Evolutionary conservation across 345 rosid species (phyloP).

Genomic region (Gossypium longicalyx): DNA sequence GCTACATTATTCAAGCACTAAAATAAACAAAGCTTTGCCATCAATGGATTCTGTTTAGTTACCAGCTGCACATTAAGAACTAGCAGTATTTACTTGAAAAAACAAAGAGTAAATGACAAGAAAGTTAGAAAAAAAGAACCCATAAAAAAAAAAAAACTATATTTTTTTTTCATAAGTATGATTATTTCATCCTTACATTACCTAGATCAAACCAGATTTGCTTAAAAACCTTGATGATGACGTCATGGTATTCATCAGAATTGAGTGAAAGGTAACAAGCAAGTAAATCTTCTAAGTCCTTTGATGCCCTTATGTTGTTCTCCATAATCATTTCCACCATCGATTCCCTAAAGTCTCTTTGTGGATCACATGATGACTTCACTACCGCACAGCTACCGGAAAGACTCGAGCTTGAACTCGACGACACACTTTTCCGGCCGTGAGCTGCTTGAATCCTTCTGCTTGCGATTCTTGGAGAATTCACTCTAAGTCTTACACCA

Average conservation of each 20-base stretch:
- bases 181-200: slow-evolving; percentile 22
- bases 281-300: slow-evolving; percentile 84
- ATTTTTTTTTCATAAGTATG: background rate
- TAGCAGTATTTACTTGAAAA: background rate
- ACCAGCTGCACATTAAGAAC: background rate
- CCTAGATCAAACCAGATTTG: slow-evolving; percentile 84
- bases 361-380: slow-evolving; percentile 79
- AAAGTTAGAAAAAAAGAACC: background rate
- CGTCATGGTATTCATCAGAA: slow-evolving; percentile 74
- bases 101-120: background rate
- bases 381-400: slow-evolving; percentile 66
- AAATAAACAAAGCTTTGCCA: background rate
- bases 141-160: background rate
- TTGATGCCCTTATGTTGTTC: slow-evolving; percentile 65
- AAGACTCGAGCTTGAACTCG: slow-evolving; percentile 28
- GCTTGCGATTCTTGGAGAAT: slow-evolving; percentile 58
- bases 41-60: background rate
- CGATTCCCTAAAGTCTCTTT: slow-evolving; percentile 82
- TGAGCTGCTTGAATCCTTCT: slow-evolving; percentile 27
- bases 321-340: slow-evolving; percentile 97
- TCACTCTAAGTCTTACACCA: slow-evolving; percentile 55
- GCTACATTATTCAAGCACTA: background rate
- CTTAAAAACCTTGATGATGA: slow-evolving; percentile 83
- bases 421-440: slow-evolving; percentile 35
- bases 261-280: slow-evolving; percentile 86